Percentiles rank a stretch among this genome's conserved stretches.
These are phyloP conservation scores for Dendrostoma leiphaemia DNA, from an alignment of 2,329 filamentous ascomycete species.

Conservation along the genomic window DNA sequence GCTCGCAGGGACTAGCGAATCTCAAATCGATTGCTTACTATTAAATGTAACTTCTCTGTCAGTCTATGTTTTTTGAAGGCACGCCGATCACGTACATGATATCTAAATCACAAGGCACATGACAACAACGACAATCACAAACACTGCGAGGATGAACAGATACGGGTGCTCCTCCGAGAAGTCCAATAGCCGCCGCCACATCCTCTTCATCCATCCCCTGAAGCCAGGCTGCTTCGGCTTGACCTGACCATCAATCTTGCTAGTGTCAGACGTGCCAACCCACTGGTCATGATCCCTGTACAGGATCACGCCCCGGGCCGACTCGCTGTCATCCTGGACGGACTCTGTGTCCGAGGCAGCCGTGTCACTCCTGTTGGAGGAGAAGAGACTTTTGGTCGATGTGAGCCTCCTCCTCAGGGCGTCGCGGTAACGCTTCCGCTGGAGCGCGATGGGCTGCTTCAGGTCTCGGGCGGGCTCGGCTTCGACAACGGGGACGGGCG, in stretches of 20 bases:
- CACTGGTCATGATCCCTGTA: constrained; percentile 8
- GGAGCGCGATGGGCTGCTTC: not conserved
- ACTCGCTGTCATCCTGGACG: not conserved
- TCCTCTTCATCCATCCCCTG: constrained; percentile 2
- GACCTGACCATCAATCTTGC: not conserved
- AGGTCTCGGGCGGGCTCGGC: not conserved
- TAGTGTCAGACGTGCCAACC: not conserved
- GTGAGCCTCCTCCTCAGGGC: constrained; percentile 8
- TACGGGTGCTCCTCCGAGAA: constrained; percentile 4
- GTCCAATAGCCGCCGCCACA: not conserved
- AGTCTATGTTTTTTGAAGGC: not conserved
- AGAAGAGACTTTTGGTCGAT: not conserved
- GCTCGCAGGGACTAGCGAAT: no score
- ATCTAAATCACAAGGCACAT: constrained; percentile 9
- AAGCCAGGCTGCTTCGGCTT: not conserved
- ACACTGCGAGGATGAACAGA: constrained; percentile 6
- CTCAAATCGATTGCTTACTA: no score
- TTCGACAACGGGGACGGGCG: not conserved
- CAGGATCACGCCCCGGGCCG: constrained; percentile 3
- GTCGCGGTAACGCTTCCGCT: constrained; percentile 6
- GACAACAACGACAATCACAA: constrained; percentile 6
- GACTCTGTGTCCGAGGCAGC: not conserved
- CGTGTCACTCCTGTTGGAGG: not conserved
- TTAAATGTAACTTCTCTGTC: no score
- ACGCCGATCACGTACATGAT: not conserved